These are phyloP conservation scores for Metschnikowia lochheadii DNA, from an alignment of 805 yeast species.

Conservation along the genomic window DNA sequence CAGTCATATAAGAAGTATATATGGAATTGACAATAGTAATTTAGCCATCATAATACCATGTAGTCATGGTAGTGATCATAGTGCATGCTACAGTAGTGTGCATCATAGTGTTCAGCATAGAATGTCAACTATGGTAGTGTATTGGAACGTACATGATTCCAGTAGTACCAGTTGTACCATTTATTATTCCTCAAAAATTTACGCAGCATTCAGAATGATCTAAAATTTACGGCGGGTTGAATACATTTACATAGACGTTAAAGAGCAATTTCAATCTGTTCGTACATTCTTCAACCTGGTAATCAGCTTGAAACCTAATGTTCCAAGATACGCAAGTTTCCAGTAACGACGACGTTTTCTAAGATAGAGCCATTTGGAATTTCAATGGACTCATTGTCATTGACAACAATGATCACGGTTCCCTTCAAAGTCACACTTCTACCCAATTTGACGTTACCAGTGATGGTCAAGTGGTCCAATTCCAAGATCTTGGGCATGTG, in stretches of 20 bases:
- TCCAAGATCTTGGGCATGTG: slow-evolving; percentile 96
- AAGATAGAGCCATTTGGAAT: slow-evolving; percentile 94
- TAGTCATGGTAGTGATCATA: too few species aligned
- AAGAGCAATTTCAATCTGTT: background rate
- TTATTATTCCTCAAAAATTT: too few species aligned
- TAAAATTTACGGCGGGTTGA: too few species aligned
- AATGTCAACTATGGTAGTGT: too few species aligned
- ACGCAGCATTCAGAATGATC: too few species aligned
- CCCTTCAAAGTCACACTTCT: slow-evolving; percentile 89
- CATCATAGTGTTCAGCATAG: too few species aligned
- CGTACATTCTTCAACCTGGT: background rate
- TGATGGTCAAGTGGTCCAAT: slow-evolving; percentile 93
- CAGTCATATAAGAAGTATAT: too few species aligned
- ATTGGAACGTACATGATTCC: too few species aligned
- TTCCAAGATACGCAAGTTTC: slow-evolving; percentile 90
- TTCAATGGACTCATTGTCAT: slow-evolving; percentile 94
- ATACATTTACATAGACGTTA: background rate
- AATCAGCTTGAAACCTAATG: slow-evolving; percentile 43
- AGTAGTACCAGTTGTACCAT: too few species aligned
- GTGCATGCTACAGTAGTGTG: too few species aligned
- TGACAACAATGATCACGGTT: slow-evolving; percentile 95
- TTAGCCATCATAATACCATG: too few species aligned
- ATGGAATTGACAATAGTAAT: too few species aligned
- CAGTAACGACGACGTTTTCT: slow-evolving; percentile 96
- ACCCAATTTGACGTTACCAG: slow-evolving; percentile 93